A percentile compares a stretch with the other conserved stretches of the same genome.
Conservation (phyloP, 352 stramenopile genomes). For the Pythium diclinum region DNA sequence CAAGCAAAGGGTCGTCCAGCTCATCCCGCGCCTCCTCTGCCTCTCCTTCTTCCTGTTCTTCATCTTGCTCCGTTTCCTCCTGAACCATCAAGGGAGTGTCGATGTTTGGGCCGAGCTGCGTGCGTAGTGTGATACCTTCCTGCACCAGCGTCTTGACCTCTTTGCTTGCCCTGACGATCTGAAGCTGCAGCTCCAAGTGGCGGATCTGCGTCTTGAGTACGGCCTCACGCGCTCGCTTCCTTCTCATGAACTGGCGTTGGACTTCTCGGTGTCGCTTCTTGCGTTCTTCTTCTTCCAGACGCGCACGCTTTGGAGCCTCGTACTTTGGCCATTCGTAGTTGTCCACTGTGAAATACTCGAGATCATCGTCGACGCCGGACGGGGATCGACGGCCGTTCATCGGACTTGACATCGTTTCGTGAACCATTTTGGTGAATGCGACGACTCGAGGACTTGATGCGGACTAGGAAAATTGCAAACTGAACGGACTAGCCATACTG, state of each 20-base stretch:
- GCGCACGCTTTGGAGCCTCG: constrained; percentile 2
- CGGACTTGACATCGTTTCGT: neutral
- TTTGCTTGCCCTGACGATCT: neutral
- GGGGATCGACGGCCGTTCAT: constrained; percentile 3
- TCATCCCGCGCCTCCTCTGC: neutral
- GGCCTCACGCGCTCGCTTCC: constrained; percentile 3
- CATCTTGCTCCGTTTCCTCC: neutral
- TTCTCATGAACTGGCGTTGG: constrained; percentile 11
- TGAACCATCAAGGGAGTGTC: neutral
- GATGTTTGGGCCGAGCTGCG: neutral
- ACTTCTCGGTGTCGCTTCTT: constrained; percentile 13
- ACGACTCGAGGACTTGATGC: neutral
- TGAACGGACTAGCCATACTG: neutral
- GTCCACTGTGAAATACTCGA: constrained; percentile 19
- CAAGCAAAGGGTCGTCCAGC: neutral
- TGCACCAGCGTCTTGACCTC: neutral
- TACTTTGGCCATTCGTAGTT: constrained; percentile 13
- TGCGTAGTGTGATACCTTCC: neutral
- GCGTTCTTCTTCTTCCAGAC: constrained; percentile 10
- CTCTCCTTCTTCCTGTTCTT: neutral
- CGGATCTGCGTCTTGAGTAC: neutral
- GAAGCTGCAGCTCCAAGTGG: neutral
- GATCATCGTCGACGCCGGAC: neutral
- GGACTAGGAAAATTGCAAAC: neutral
- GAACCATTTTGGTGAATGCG: neutral